Conservation (phyloP, 768 basidiomycete genomes). For the Naganishia kalamii region DNA sequence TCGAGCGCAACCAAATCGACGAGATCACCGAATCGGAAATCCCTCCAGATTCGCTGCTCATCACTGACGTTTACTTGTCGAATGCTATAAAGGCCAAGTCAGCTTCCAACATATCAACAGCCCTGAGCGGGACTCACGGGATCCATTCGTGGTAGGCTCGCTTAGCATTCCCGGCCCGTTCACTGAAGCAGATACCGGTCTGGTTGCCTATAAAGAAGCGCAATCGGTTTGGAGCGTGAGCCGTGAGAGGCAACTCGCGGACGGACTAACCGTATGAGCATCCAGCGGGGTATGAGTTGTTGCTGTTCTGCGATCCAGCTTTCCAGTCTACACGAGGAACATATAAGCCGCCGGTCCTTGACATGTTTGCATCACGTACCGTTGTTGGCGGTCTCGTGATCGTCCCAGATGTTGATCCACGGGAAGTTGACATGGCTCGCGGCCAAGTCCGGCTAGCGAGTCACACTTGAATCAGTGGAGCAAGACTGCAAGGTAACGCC, state of each 20-base stretch:
- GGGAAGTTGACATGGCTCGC: conserved; percentile 53
- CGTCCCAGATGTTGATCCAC: conserved; percentile 53
- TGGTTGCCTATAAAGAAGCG: conserved; percentile 28
- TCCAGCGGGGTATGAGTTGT: conserved; percentile 49
- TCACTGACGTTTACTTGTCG: conserved; percentile 56
- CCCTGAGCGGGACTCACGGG: conserved; percentile 1
- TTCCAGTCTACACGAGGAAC: conserved; percentile 49
- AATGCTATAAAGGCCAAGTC: conserved; percentile 49
- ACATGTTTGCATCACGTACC: conserved; percentile 23
- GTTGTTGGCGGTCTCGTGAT: conserved; percentile 54
- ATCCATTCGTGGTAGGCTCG: conserved; percentile 41
- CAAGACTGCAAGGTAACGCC: no score
- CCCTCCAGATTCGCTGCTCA: conserved; percentile 59
- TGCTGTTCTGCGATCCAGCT: conserved; percentile 56
- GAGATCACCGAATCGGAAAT: conserved; percentile 60
- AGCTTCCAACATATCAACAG: conserved; percentile 34
- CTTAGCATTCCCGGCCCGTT: conserved; percentile 58
- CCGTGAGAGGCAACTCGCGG: not conserved
- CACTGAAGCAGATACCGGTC: conserved; percentile 58
- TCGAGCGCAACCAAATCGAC: conserved; percentile 60
- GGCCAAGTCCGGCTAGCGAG: conserved; percentile 43
- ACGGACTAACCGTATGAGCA: conserved; percentile 19
- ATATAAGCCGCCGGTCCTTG: not conserved
- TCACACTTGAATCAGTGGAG: not conserved
- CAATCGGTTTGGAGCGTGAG: not conserved